Evolutionary conservation across 108 stramenopile species (phyloP), one percentile per base, ranked within the genome.

Genomic region (Skeletonema costatum): DNA sequence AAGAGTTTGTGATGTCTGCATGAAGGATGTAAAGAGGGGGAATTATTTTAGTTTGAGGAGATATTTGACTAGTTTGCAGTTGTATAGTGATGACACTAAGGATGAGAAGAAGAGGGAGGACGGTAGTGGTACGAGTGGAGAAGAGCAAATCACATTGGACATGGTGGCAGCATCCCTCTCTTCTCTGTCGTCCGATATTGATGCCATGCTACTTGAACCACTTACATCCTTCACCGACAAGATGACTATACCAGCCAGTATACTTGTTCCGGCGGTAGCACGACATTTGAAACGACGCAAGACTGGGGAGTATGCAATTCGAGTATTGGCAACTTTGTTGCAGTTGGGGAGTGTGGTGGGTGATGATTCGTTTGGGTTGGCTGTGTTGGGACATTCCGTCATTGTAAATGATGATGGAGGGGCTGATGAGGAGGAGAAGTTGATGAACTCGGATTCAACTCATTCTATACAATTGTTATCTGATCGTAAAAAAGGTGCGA

Each of bases 21-120:
- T 89, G 74, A 32, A 66, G 19, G 94, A 95, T 77, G 92, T 95
- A 32, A 85, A 91, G 19, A 64, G 75, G 66, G 94, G 92, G 53
- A 92, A 95, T 74, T 95, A 90, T 74, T 95, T 95, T 68, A 88
- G 82, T 38, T 74, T 88, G 80, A 79, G 94, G 29, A 81, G 94
- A 1, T 95, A 95, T 84, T 70, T 95, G 33, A 92, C 94, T 2
- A 89, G 92, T 1, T 66, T 95, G 48, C 73, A 76, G 12, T 65
- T 95, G 64, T 92, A 78, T 69, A 83, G 90, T 73, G 81, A 82
- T 10, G 83, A 94, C 70, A 78, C 79, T 8, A 19, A 14, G 25
- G 8, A 44, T 14, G n/a, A 67, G 21, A 44, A 11, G 71, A 78
- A 17, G 32, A 36, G 3, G 64, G 46, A 17, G 9, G 51, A 13